phyloP scores from a whole-genome alignment of 164 flowering plant species.

The Liquidambar formosana region DNA sequence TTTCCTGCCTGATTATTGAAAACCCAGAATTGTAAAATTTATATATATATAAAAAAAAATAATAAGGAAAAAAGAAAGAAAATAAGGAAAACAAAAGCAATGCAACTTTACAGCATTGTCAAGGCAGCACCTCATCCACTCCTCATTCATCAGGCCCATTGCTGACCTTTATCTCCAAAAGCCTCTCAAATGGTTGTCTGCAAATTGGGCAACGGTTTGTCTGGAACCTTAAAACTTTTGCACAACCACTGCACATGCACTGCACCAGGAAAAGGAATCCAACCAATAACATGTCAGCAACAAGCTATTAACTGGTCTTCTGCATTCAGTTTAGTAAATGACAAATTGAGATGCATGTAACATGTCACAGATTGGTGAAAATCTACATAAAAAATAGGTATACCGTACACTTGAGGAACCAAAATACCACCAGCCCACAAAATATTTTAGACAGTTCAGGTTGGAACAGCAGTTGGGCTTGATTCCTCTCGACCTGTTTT shows the following conservation, averaged over 20 bases:
- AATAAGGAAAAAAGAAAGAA: background rate
- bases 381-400: background rate
- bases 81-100: background rate
- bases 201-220: slow-evolving; percentile 94
- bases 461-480: background rate
- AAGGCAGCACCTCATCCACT: background rate
- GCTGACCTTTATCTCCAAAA: slow-evolving; percentile 82
- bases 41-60: background rate
- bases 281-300: slow-evolving; percentile 4
- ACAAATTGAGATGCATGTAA: background rate
- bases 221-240: slow-evolving; percentile 82
- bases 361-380: background rate
- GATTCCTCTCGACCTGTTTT: background rate
- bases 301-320: background rate
- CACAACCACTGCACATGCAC: slow-evolving; percentile 98
- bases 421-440: background rate
- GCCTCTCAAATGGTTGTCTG: slow-evolving; percentile 86
- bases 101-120: slow-evolving; percentile 3
- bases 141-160: slow-evolving; percentile 50
- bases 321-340: background rate
- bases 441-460: background rate
- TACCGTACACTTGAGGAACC: background rate
- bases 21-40: too few species aligned
- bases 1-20: slow-evolving; percentile 15
- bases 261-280: slow-evolving; percentile 32